Evolutionary conservation across 306 rosid species (phyloP).

Genomic region (Vigna trinervia): DNA sequence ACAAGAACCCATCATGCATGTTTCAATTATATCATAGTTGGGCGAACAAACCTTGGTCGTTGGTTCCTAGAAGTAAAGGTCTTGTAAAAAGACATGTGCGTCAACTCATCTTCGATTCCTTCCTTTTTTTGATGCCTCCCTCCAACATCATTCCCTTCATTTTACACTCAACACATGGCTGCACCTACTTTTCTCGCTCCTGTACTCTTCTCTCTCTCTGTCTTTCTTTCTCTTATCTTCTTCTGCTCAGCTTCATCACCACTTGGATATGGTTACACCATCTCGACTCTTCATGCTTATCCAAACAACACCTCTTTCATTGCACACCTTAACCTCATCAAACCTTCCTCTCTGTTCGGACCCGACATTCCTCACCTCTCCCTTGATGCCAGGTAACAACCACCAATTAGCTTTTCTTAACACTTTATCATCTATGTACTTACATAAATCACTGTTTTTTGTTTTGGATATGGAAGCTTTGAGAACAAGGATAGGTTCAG

Average conservation of each 20-base stretch:
- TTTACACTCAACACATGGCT: too few relatives aligned
- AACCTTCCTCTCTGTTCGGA: conserved; percentile 62
- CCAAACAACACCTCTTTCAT: conserved; percentile 44
- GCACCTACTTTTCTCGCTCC: neutral
- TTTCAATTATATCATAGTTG: too few relatives aligned
- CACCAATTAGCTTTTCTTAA: neutral
- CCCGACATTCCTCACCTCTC: conserved; percentile 67
- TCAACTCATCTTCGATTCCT: too few relatives aligned
- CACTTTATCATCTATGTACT: neutral
- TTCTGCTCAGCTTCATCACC: conserved; percentile 16
- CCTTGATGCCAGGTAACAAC: conserved; percentile 64
- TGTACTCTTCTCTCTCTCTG: neutral
- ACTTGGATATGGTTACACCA: conserved; percentile 67
- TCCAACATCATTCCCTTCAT: too few relatives aligned
- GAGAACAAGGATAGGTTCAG: conserved; percentile 64
- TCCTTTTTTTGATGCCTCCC: too few relatives aligned
- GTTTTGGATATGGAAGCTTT: conserved; percentile 47
- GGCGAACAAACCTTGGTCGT: too few relatives aligned
- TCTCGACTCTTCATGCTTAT: conserved; percentile 42
- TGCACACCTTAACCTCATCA: conserved; percentile 66
- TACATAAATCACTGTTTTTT: neutral
- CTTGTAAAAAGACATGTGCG: too few relatives aligned
- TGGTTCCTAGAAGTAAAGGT: too few relatives aligned
- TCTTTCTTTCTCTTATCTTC: conserved; percentile 24
- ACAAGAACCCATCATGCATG: too few relatives aligned